A percentile compares a stretch with the other conserved stretches of the same genome.
phyloP scores from a whole-genome alignment of 2,329 filamentous ascomycete species.

The Colletotrichum sp. region DNA sequence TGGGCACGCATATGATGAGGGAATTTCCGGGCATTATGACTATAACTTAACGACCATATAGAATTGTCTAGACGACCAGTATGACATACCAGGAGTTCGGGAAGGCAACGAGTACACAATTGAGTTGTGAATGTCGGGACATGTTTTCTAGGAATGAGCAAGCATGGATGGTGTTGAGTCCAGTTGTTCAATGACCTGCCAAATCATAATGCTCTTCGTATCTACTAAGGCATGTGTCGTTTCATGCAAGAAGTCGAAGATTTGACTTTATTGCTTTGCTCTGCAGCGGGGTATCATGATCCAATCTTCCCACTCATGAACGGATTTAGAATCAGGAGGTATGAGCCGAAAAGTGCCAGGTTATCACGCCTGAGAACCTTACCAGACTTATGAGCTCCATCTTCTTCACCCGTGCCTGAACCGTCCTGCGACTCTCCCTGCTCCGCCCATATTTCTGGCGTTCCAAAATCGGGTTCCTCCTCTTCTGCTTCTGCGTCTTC shows the following conservation, averaged over 20 bases:
- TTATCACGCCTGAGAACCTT: background rate
- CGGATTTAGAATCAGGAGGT: background rate
- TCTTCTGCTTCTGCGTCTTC: background rate
- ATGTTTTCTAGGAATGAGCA: rapidly evolving
- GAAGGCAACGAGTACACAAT: background rate
- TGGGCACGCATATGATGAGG: background rate
- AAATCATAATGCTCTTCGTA: too few relatives aligned
- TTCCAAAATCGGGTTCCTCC: background rate
- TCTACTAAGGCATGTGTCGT: too few relatives aligned
- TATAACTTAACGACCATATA: background rate
- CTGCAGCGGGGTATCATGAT: background rate
- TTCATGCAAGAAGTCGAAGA: background rate
- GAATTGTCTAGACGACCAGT: background rate
- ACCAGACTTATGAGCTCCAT: background rate
- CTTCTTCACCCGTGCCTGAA: background rate
- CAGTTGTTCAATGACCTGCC: too few relatives aligned
- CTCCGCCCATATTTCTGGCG: background rate
- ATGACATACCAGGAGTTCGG: background rate
- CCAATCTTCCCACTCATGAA: background rate
- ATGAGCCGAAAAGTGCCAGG: background rate
- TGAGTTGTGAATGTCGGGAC: background rate
- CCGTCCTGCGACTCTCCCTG: background rate
- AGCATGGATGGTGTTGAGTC: too few relatives aligned
- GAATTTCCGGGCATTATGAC: background rate
- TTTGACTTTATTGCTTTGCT: background rate